phyloP scores from a whole-genome alignment of 1,139 yeast species.

The Insectozyma bohioensis region DNA sequence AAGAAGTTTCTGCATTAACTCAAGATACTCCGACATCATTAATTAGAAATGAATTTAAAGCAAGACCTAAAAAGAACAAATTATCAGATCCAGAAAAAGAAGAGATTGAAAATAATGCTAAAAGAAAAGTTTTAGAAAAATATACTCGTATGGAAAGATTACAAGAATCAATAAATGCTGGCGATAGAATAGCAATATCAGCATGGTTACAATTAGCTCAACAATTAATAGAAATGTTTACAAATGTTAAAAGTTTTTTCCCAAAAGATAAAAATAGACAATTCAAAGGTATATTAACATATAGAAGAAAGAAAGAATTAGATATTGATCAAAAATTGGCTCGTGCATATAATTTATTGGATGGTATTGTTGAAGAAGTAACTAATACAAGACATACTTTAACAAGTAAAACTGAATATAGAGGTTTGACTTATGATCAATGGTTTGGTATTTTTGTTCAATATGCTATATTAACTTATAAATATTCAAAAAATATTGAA shows the following conservation, averaged over 20 bases:
- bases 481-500: constrained; percentile 55
- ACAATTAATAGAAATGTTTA: constrained; percentile 79
- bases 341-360: constrained; percentile 63
- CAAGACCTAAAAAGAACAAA: constrained; percentile 22
- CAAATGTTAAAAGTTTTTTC: constrained; percentile 73
- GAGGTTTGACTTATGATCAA: constrained; percentile 72
- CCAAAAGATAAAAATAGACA: constrained; percentile 69
- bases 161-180: constrained; percentile 51
- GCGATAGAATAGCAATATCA: constrained; percentile 61
- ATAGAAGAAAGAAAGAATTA: constrained; percentile 59
- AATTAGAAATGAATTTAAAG: constrained; percentile 24
- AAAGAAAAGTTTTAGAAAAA: constrained; percentile 62
- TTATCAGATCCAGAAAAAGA: constrained; percentile 56
- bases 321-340: constrained; percentile 73
- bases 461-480: constrained; percentile 65
- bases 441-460: constrained; percentile 89
- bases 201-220: constrained; percentile 87
- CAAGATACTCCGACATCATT: constrained; percentile 13
- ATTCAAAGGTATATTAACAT: constrained; percentile 66
- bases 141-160: constrained; percentile 62
- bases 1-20: constrained; percentile 11
- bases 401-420: constrained; percentile 53
- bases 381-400: constrained; percentile 33
- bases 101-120: constrained; percentile 58
- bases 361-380: constrained; percentile 54